These are phyloP conservation scores for Raffaelea albimanens DNA, from an alignment of 2,329 filamentous ascomycete genomes.

Conservation along the genomic window DNA sequence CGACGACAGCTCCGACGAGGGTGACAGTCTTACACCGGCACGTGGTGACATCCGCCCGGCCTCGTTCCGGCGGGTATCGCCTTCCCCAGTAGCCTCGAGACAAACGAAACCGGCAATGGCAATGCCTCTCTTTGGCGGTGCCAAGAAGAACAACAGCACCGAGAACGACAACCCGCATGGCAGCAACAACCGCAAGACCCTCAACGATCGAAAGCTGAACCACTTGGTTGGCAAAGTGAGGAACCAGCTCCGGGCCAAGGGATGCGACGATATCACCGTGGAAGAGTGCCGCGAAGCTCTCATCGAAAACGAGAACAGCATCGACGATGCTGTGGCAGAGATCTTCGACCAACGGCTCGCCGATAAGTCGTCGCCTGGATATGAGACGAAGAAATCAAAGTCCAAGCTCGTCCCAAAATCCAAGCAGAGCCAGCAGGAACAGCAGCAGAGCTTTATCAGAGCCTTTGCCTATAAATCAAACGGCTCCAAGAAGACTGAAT, in stretches of 20 bases:
- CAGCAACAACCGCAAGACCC: conserved; percentile 2
- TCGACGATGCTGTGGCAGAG: conserved; percentile 7
- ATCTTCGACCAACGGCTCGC: conserved; percentile 7
- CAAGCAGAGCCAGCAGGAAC: neutral
- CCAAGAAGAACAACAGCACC: neutral
- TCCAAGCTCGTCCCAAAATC: neutral
- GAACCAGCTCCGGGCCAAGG: conserved; percentile 6
- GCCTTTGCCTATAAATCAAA: conserved; percentile 10
- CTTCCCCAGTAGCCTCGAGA: neutral
- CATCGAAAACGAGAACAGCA: conserved; percentile 6
- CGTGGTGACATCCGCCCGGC: conserved; percentile 57
- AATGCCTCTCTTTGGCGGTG: neutral
- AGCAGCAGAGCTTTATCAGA: conserved; percentile 11
- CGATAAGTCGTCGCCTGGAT: neutral
- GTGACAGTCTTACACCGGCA: conserved; percentile 31
- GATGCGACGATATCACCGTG: neutral
- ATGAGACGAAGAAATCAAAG: no score
- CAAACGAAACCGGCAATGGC: neutral
- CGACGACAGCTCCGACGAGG: conserved; percentile 45
- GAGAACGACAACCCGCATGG: no score
- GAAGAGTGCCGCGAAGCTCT: conserved; percentile 8
- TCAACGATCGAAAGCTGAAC: conserved; percentile 7
- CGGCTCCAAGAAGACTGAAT: conserved; percentile 1
- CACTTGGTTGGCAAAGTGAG: conserved; percentile 8
- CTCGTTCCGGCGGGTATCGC: conserved; percentile 30